Evolutionary conservation across 805 yeast genomes (phyloP), one percentile per base, ranked within the genome.

Genomic region (Barnettozyma wickerhamii): DNA sequence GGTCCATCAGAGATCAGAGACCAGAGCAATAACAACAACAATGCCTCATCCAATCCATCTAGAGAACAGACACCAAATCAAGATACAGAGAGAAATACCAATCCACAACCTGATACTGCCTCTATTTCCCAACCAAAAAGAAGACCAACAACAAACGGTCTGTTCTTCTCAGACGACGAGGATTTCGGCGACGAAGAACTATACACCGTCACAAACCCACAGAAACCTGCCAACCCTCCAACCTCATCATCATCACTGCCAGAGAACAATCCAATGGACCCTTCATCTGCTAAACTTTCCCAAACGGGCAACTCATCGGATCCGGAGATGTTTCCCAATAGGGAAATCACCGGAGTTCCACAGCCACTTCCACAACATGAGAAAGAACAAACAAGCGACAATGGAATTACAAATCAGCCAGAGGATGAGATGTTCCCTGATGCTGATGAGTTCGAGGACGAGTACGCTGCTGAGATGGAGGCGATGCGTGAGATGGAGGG

Each of bases 401-500:
- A 19, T 14, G 2, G 10, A 10, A 14, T 10, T 15, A 14, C 23
- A 10, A 12, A 20, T 10, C 21, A 30, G 10, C 24, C 36, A 19
- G 15, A 26, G 7, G 34, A 35, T 5, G 45, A 40, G 4, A 45
- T 38, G 7, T 32, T 42, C 18, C 39, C 41, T 3, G 27, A 29
- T 3, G n/a, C 23, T 17, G 53, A 47, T 10, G 48, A 50, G 9
- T 49, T 53, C 23, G 43, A 35, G 4, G 54, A 49, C 7, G 46
- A 47, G 9, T 51, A 48, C 23, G 58, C 42, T 10, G 58, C 53
- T 5, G 58, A 53, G 37, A 38, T 48, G 51, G 55, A 52, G 30
- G 49, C 54, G 12, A 41, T 51, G 53, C 35, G 42, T 19, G 46
- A 40, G 9, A 17, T 41, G 18, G 45, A 41, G 13, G 26, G 37